Evolutionary conservation across 2,329 filamentous ascomycete species (phyloP).

Genomic region (Botrytis pseudocinerea): DNA sequence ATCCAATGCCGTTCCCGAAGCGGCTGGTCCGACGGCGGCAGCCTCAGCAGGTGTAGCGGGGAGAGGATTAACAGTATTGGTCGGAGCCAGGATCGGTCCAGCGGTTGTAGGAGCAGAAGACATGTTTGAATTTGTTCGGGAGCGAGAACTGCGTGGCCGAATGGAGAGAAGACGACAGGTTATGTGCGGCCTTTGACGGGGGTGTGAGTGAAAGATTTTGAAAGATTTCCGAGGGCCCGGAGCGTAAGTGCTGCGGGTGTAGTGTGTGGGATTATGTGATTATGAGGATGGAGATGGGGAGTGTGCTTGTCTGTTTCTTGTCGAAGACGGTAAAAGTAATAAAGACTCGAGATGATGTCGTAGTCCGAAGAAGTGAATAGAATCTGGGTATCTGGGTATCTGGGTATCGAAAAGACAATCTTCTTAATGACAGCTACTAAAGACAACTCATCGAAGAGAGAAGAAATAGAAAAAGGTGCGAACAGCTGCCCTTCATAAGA

Average conservation of each 20-base stretch:
- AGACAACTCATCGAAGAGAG: not conserved
- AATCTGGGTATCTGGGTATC: slow-evolving; percentile 19
- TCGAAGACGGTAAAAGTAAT: not conserved
- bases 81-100: slow-evolving; percentile 5
- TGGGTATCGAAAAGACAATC: slow-evolving; percentile 17
- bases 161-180: slow-evolving; percentile 15
- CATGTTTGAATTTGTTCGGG: slow-evolving; percentile 17
- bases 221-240: slow-evolving; percentile 1
- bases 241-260: not conserved
- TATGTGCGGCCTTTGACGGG: slow-evolving; percentile 18
- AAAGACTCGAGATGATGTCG: not conserved
- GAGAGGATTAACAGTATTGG: slow-evolving; percentile 22
- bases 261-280: slow-evolving; percentile 16
- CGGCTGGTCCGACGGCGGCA: not conserved
- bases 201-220: slow-evolving; percentile 21
- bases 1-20: slow-evolving; percentile 8
- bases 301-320: not conserved
- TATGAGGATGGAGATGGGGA: not conserved
- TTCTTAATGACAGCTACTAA: slow-evolving; percentile 9
- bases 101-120: slow-evolving; percentile 1
- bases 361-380: not conserved
- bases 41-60: slow-evolving; percentile 13
- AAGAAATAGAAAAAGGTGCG: slow-evolving; percentile 14
- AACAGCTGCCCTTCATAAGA: slow-evolving; percentile 19
- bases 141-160: not conserved